A percentile compares a stretch with the other conserved stretches of the same genome.
phyloP scores from a whole-genome alignment of 306 rosid species.

The Dalbergia cultrata region DNA sequence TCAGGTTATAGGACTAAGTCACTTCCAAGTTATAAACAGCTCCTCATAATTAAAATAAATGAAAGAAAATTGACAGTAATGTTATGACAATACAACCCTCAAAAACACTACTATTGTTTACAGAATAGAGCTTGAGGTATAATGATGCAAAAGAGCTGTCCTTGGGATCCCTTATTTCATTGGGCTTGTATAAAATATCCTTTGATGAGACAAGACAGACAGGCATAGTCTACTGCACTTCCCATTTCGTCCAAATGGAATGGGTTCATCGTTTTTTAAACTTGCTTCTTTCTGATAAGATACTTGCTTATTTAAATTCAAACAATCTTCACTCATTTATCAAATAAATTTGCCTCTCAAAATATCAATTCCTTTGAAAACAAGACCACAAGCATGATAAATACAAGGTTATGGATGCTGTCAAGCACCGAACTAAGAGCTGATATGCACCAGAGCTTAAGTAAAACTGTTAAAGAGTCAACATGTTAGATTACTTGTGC shows the following conservation, averaged over 20 bases:
- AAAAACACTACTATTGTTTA: background rate
- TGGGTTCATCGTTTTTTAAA: background rate
- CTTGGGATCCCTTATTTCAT: conserved; percentile 7
- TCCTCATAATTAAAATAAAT: background rate
- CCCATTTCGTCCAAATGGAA: background rate
- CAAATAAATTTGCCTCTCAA: background rate
- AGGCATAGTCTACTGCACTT: background rate
- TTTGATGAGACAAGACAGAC: background rate
- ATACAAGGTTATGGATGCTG: background rate
- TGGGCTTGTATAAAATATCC: background rate
- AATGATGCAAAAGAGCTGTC: conserved; percentile 5
- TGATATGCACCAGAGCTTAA: background rate
- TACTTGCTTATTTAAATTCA: background rate
- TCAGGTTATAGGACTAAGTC: conserved; percentile 5
- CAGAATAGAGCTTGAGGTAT: background rate
- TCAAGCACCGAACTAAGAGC: background rate
- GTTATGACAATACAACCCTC: background rate
- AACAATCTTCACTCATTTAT: conserved; percentile 16
- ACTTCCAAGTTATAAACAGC: background rate
- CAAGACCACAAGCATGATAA: background rate
- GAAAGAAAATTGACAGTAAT: background rate
- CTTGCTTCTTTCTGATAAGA: conserved; percentile 12
- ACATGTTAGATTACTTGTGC: background rate
- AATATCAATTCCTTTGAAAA: background rate
- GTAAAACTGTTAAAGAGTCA: background rate